Conservation (phyloP, 805 yeast genomes). For the Lachancea meyersii region DNA sequence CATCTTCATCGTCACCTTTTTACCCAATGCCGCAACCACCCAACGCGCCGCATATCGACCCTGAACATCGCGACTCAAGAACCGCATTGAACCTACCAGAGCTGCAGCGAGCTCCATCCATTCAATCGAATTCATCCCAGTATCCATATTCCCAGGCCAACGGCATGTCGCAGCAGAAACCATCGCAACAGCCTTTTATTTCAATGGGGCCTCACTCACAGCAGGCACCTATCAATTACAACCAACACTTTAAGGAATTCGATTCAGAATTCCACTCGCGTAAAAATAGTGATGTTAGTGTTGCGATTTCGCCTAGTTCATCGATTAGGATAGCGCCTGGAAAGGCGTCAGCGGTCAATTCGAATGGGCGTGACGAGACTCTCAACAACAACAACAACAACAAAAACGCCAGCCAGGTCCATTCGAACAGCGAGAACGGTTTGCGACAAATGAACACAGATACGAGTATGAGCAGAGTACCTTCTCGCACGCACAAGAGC, state of each 20-base stretch:
- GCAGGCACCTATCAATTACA: neutral
- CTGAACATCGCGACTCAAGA: conserved; percentile 16
- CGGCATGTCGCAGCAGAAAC: conserved; percentile 10
- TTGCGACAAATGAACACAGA: neutral
- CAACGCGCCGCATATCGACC: conserved; percentile 9
- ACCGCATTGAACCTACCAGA: conserved; percentile 29
- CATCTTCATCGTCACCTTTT: conserved; percentile 7
- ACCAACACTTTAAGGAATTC: conserved; percentile 14
- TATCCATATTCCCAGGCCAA: conserved; percentile 13
- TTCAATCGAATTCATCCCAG: conserved; percentile 9
- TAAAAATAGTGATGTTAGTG: conserved; percentile 28
- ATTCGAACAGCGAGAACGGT: neutral
- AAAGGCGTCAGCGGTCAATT: neutral
- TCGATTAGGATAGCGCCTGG: conserved; percentile 9
- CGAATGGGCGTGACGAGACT: neutral
- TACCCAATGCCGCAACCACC: conserved; percentile 4
- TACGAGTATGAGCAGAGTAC: neutral
- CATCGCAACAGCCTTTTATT: conserved; percentile 9
- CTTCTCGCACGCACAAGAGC: neutral
- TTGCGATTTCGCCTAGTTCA: conserved; percentile 29
- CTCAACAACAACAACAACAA: neutral
- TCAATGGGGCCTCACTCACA: conserved; percentile 1
- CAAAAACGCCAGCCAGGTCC: too few relatives aligned
- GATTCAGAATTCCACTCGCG: conserved; percentile 27
- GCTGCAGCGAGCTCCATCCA: conserved; percentile 19